Evolutionary conservation across 306 rosid species (phyloP).

Genomic region (Vigna unguiculata): DNA sequence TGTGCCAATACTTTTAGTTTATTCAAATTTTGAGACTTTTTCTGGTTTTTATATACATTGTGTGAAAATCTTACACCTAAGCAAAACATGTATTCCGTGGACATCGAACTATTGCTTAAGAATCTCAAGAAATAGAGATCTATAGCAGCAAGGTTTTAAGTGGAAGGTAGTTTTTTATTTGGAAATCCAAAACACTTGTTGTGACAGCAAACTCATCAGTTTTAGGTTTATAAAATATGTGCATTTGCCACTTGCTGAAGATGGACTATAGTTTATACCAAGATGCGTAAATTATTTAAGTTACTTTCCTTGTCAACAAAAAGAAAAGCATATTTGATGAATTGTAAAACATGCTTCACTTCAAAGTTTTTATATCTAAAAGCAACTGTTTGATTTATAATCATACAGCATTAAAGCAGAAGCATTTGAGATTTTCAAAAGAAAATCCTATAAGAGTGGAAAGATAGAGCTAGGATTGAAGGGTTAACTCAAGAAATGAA

Average conservation of each 20-base stretch:
- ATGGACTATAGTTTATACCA: not conserved
- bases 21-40: slow-evolving; percentile 40
- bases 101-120: slow-evolving; percentile 43
- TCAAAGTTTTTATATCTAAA: not conserved
- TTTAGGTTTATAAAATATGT: slow-evolving; percentile 6
- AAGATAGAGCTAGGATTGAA: too few relatives aligned
- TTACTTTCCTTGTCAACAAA: not conserved
- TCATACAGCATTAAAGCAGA: not conserved
- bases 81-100: slow-evolving; percentile 58
- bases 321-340: not conserved
- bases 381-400: not conserved
- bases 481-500: too few relatives aligned
- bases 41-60: slow-evolving; percentile 32
- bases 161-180: slow-evolving; percentile 6
- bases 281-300: not conserved
- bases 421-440: too few relatives aligned
- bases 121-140: slow-evolving; percentile 47
- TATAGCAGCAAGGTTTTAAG: slow-evolving; percentile 41
- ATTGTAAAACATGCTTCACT: not conserved
- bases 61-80: slow-evolving; percentile 60
- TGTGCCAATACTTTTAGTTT: slow-evolving; percentile 48
- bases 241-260: slow-evolving; percentile 2
- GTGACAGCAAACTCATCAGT: slow-evolving; percentile 38
- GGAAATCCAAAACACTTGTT: slow-evolving; percentile 24
- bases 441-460: too few relatives aligned